Evolutionary conservation across 768 basidiomycete species (phyloP), one percentile per base, ranked within the genome.

Genomic region (Leucogyrophana mollusca): DNA sequence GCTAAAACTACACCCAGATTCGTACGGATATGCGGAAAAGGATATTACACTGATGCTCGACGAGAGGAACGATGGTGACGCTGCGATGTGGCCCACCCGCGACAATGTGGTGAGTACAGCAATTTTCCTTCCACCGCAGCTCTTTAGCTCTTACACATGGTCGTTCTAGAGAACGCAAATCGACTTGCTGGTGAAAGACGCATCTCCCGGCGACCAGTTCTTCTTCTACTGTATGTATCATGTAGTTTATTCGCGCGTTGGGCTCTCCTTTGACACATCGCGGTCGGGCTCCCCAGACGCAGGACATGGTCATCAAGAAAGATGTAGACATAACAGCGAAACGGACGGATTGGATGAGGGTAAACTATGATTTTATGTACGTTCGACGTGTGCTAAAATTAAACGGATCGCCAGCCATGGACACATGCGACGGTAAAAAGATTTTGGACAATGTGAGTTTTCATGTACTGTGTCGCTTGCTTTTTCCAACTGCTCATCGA

Each of bases 281-380:
- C n/a, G n/a, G 43, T 48, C 22, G 55, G 13, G 23, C 21, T 18
- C 3, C 21, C 43, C 47, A 76, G 74, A 76, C 53, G 73, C 79
- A 0, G 80, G 80, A 0, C 80, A 82, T 52, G 73, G 72, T 0
- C 52, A 55, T 10, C 80, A 82, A 50, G 60, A 72, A 6, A 50
- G 66, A 2, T 76, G 73, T 20, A 47, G 59, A 14, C 65, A 78
- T 48, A 61, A 66, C 8, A 72, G 62, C 1, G 79, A 82, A 50
- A 65, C 72, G 17, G 80, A 82, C 49, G 73, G 77, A 2, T 58
- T 68, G 45, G 79, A 82, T 39, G 80, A 82, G 63, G 73, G 80
- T 79, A 41, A 37, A 43, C 34, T 21, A 38, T 16, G 11, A 13
- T 34, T 16, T 13, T 38, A 16, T 11, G 33, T 23, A 21, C 14